These are phyloP conservation scores for Phytophthora chlamydospora DNA, from an alignment of 352 stramenopile species.

Conservation along the genomic window DNA sequence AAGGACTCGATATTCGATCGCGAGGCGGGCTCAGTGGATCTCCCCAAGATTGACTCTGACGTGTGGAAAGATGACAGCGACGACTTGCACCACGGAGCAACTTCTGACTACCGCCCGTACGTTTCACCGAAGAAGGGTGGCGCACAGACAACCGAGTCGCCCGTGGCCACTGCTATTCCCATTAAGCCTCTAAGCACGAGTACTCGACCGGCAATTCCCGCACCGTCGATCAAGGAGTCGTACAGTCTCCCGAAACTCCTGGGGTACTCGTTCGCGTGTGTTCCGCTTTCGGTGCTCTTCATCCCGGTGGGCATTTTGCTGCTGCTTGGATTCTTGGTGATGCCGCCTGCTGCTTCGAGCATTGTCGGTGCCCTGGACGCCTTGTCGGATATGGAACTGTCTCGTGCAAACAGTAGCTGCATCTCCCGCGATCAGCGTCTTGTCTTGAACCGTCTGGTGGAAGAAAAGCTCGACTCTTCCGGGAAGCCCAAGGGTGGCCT, in stretches of 20 bases:
- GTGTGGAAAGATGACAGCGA: constrained; percentile 48
- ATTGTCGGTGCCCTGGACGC: constrained; percentile 68
- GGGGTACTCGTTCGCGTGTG: constrained; percentile 60
- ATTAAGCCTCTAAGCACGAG: constrained; percentile 28
- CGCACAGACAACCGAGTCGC: constrained; percentile 33
- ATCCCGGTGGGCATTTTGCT: constrained; percentile 62
- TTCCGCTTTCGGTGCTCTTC: constrained; percentile 62
- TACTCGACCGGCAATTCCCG: constrained; percentile 13
- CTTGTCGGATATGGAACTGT: constrained; percentile 79
- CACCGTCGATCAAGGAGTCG: constrained; percentile 22
- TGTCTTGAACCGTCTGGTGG: constrained; percentile 63
- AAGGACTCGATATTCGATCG: constrained; percentile 62
- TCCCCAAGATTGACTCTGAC: constrained; percentile 33
- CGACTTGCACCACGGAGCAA: constrained; percentile 34
- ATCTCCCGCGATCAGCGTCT: constrained; percentile 54
- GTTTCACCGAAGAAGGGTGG: constrained; percentile 59
- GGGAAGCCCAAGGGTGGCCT: constrained; percentile 43
- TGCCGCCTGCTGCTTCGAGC: constrained; percentile 54
- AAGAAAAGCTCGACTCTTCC: constrained; percentile 35
- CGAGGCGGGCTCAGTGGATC: constrained; percentile 37
- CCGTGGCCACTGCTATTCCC: constrained; percentile 23
- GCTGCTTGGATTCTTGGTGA: constrained; percentile 61
- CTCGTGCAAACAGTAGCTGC: constrained; percentile 73
- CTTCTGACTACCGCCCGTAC: constrained; percentile 55
- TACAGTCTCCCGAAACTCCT: constrained; percentile 73